Evolutionary conservation across 768 basidiomycete species (phyloP), one percentile per base, ranked within the genome.

Genomic region (Pholiota molesta): DNA sequence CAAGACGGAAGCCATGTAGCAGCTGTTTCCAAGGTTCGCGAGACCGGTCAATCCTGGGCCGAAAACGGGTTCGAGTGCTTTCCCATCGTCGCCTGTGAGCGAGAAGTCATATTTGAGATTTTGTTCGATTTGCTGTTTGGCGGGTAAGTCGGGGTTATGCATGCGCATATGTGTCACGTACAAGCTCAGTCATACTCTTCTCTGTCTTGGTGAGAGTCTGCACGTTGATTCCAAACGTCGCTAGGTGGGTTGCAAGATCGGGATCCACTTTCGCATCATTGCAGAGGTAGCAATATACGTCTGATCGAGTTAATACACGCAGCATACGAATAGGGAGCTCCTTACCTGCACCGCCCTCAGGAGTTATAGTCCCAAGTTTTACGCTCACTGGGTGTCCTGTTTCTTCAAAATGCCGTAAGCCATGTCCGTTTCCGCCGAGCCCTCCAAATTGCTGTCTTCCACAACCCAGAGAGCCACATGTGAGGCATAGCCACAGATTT

Each of bases 51-150:
- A 73, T 0, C 94, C 93, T 3, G 90, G 86, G 0, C 97, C 97
- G 71, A 91, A 95, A 11, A 98, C 78, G 0, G 95, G 95, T 65
- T 93, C 86, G 6, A 98, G 80, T 1, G 94, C 91, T 31, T 90
- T 88, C 1, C 96, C 97, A 56, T 93, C 88, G 61, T 95, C 92
- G 19, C 83, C 86, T 0, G 90, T 92, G 61, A 99, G 84, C 0
- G 92, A 94, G 74, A 99, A 98, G 71, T 99, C 96, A 72, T 94
- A 99, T 51, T 86, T 87, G 35, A 99, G 78, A 70, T 99, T 99
- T 65, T 98, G 95, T 72, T 99, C 96, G 67, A 99, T 91, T 91
- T 99, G 94, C 94, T 82, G 53, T n/a, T 13, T 14, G 17, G 16
- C 21, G n/a, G 42, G 56, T 4, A 60, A 53, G n/a, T 9, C 59